phyloP scores from a whole-genome alignment of 2,329 filamentous ascomycete species.

The Aureobasidium musti region DNA sequence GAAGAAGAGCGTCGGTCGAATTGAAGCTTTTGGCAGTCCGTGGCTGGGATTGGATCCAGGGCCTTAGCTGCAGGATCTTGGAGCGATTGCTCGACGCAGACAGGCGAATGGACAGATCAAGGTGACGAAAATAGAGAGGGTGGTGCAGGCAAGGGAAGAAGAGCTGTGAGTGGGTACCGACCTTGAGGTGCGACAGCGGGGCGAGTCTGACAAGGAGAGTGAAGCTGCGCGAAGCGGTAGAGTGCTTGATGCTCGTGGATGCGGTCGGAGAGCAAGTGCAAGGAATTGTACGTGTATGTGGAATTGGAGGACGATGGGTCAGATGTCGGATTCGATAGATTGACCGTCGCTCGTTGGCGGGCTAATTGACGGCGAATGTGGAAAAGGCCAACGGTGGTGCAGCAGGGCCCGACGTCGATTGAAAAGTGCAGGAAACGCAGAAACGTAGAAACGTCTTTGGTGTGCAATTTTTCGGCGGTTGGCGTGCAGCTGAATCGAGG shows the following conservation, averaged over 20 bases:
- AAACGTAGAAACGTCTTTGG: constrained; percentile 25
- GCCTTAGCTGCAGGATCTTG: neutral
- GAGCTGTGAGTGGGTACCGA: constrained; percentile 20
- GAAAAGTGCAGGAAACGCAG: constrained; percentile 21
- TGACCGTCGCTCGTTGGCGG: constrained; percentile 15
- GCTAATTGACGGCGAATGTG: constrained; percentile 21
- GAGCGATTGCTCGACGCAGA: constrained; percentile 22
- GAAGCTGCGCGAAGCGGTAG: constrained; percentile 26
- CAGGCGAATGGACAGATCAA: constrained; percentile 1
- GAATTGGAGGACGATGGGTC: constrained; percentile 6
- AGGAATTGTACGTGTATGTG: constrained; percentile 7
- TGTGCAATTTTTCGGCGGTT: constrained; percentile 16
- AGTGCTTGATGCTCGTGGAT: neutral
- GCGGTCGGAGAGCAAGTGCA: constrained; percentile 16
- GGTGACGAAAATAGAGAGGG: constrained; percentile 24
- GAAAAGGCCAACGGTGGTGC: constrained; percentile 23
- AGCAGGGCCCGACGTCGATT: constrained; percentile 20
- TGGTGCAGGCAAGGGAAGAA: constrained; percentile 23
- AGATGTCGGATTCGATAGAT: constrained; percentile 28
- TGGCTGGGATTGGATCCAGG: neutral
- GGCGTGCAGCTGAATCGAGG: neutral
- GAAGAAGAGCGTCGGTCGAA: neutral
- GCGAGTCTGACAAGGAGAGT: constrained; percentile 27
- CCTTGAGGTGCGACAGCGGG: constrained; percentile 28
- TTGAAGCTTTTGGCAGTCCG: constrained; percentile 7